A percentile compares a stretch with the other conserved stretches of the same genome.
Conservation (phyloP, 306 rosid genomes). For the Malus sieversii region DNA sequence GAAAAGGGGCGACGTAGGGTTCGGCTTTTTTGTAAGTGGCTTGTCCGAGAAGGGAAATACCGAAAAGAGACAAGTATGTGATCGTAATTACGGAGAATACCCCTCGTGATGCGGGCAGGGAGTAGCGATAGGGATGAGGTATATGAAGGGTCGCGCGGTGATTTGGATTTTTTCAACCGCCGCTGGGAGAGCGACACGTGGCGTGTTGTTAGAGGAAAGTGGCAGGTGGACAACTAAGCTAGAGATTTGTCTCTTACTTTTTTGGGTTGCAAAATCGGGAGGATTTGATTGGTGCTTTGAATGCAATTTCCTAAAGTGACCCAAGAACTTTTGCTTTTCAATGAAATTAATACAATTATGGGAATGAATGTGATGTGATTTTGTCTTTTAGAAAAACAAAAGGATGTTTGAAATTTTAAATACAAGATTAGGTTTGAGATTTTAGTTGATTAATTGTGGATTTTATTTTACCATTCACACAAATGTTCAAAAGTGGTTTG, state of each 20-base stretch:
- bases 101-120: constrained; percentile 16
- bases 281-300: not conserved
- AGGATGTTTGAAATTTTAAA: too few relatives aligned
- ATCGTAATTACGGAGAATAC: constrained; percentile 32
- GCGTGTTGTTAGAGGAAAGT: not conserved
- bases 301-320: not conserved
- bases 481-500: too few relatives aligned
- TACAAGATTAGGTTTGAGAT: not conserved
- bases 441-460: not conserved
- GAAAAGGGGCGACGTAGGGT: constrained; percentile 52
- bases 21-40: constrained; percentile 24
- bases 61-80: constrained; percentile 47
- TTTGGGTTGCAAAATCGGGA: not conserved
- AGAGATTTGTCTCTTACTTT: not conserved
- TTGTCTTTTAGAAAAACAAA: too few relatives aligned
- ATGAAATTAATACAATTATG: not conserved
- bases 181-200: constrained; percentile 26
- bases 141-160: constrained; percentile 19
- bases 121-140: constrained; percentile 25
- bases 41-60: constrained; percentile 22
- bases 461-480: not conserved
- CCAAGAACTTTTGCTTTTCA: not conserved
- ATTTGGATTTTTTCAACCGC: constrained; percentile 20
- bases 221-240: not conserved
- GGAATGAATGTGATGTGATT: not conserved